Evolutionary conservation across 1,284 basidiomycete species (phyloP), one percentile per base, ranked within the genome.

Genomic region (Somion occarium): DNA sequence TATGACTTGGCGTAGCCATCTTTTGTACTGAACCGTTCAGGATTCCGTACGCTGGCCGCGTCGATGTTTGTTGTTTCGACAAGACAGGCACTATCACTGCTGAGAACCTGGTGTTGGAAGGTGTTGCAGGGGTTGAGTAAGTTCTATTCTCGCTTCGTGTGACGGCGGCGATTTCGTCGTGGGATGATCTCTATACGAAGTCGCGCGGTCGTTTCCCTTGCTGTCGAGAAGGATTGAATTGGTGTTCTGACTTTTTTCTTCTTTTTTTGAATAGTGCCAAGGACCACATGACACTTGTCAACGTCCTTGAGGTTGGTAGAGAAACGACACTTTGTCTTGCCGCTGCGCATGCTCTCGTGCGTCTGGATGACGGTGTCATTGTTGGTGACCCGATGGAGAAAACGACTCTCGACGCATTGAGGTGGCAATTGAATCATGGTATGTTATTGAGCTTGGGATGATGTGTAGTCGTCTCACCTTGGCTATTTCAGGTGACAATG

Each of bases 361-460:
- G 92, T 48, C 79, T 99, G 37, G 91, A 93, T 59, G 94, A 98
- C 63, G 96, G 93, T 3, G 87, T 85, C 1, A 76, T 97, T 34
- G 95, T 99, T 30, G 97, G 96, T 13, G 97, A 99, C 66, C 96
- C 97, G 0, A 99, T 99, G 96, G 96, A 99, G 70, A 96, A 96
- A 73, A 96, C 92, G 0, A 96, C 96, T 0, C 73, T 99, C 15
- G 91, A 94, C 58, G 89, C 93, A 1, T 78, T 99, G 44, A 85
- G 91, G 53, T 99, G 96, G 96, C 83, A 85, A 57, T 69, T 99
- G 19, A 76, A 75, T 37, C 89, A 87, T 70, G 91, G 91, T 78
- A 59, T 43, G 71, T 51, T 22, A 20, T 18, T 44, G 45, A 52
- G 27, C 54, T 13, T 18, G 13, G 15, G 5, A 19, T 43, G 20